Evolutionary conservation across 2,329 filamentous ascomycete species (phyloP).

Genomic region (Colletotrichum acutatum): DNA sequence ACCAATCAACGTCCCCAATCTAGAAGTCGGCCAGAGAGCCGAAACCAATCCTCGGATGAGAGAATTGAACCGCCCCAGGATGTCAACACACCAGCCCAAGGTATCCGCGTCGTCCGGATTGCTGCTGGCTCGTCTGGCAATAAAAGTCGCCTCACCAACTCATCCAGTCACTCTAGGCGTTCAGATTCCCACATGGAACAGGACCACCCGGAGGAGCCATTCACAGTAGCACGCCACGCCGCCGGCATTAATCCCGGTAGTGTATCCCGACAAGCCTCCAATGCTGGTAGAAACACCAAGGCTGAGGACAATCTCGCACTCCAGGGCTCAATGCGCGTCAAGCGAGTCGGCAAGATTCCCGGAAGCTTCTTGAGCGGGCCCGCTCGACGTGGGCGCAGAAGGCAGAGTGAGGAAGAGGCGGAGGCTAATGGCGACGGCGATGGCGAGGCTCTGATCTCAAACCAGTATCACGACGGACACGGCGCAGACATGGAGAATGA

Average conservation of each 20-base stretch:
- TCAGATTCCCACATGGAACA: conserved; percentile 56
- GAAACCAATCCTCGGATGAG: conserved; percentile 55
- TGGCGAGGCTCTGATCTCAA: conserved; percentile 51
- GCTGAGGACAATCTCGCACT: conserved; percentile 72
- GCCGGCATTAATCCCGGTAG: conserved; percentile 61
- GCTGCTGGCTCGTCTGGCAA: conserved; percentile 62
- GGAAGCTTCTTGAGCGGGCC: conserved; percentile 85
- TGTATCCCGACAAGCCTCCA: conserved; percentile 63
- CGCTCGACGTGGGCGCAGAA: conserved; percentile 77
- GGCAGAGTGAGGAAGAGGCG: conserved; percentile 74
- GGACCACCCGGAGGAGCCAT: conserved; percentile 59
- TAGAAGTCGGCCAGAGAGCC: conserved; percentile 52
- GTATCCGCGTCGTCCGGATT: conserved; percentile 66
- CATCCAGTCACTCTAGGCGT: conserved; percentile 49
- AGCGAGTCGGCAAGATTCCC: conserved; percentile 78
- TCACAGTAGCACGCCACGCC: conserved; percentile 60
- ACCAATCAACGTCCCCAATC: conserved; percentile 43
- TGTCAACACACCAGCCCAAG: conserved; percentile 65
- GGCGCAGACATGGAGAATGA: conserved; percentile 50
- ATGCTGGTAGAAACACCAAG: conserved; percentile 56
- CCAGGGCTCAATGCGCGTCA: conserved; percentile 81
- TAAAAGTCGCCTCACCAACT: conserved; percentile 47
- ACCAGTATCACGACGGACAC: conserved; percentile 56
- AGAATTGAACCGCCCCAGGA: conserved; percentile 49
- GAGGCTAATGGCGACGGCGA: conserved; percentile 56